Conservation (phyloP, 177 flowering plant genomes). For the Vitis hybrid region DNA sequence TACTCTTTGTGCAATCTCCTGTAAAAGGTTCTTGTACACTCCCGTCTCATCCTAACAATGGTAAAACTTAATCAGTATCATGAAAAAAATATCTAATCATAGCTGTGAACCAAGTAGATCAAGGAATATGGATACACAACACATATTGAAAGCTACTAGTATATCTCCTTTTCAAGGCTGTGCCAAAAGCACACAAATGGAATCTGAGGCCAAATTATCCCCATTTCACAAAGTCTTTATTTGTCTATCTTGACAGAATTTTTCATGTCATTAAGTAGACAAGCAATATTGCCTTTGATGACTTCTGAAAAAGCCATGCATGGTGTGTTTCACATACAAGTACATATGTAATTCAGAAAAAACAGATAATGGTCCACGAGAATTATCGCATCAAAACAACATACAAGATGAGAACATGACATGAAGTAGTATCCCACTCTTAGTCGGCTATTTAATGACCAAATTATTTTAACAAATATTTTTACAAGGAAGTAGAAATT, state of each 20-base stretch:
- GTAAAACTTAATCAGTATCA: slow-evolving; percentile 12
- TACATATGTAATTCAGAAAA: too few species aligned
- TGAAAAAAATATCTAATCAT: background rate
- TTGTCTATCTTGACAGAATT: background rate
- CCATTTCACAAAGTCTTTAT: background rate
- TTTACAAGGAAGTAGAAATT: too few species aligned
- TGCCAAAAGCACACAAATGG: background rate
- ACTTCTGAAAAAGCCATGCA: too few species aligned
- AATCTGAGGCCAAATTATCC: background rate
- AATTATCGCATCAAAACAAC: too few species aligned
- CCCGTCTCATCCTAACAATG: slow-evolving; percentile 89
- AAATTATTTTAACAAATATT: too few species aligned
- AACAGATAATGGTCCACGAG: too few species aligned
- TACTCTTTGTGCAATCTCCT: slow-evolving; percentile 96
- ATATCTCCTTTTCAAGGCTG: background rate
- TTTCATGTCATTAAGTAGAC: background rate
- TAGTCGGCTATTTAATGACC: too few species aligned
- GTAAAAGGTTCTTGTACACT: slow-evolving; percentile 94
- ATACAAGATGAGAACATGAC: too few species aligned
- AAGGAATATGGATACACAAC: background rate
- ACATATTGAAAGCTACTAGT: background rate
- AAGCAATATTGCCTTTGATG: background rate
- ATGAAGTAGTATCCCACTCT: too few species aligned
- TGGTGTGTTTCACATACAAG: too few species aligned
- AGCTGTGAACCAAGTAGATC: background rate